Evolutionary conservation across 768 basidiomycete species (phyloP).

Genomic region (Gyrodon lividus): DNA sequence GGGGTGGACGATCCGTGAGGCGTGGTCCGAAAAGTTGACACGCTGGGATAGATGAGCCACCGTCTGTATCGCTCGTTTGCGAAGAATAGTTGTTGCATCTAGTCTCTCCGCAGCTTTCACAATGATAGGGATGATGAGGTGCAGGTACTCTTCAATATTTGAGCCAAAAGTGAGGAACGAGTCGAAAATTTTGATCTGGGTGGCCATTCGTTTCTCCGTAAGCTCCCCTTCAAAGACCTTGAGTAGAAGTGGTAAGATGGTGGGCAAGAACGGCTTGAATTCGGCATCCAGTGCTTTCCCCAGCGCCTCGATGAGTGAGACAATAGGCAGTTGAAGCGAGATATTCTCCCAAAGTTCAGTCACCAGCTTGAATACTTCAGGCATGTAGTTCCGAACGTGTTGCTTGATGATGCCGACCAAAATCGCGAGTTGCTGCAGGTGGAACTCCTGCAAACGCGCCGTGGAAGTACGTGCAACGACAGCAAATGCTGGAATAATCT

Average conservation of each 20-base stretch:
- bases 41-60: constrained; percentile 87
- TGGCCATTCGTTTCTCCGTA: constrained; percentile 71
- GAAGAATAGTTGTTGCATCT: constrained; percentile 69
- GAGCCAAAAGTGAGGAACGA: constrained; percentile 94
- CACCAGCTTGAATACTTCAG: constrained; percentile 80
- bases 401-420: constrained; percentile 96
- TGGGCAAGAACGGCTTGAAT: constrained; percentile 94
- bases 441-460: constrained; percentile 85
- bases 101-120: constrained; percentile 85
- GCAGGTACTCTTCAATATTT: constrained; percentile 96
- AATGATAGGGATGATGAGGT: constrained; percentile 93
- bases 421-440: constrained; percentile 93
- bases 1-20: constrained; percentile 95
- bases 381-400: constrained; percentile 90
- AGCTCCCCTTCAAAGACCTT: constrained; percentile 90
- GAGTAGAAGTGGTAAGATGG: constrained; percentile 83
- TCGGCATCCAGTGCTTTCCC: constrained; percentile 95
- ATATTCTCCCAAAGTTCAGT: constrained; percentile 88
- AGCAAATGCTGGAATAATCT: constrained; percentile 96
- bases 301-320: constrained; percentile 88
- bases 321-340: constrained; percentile 85
- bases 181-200: constrained; percentile 90
- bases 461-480: constrained; percentile 80
- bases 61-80: constrained; percentile 87
- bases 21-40: constrained; percentile 97